Evolutionary conservation across 345 rosid genomes (phyloP), one percentile per base, ranked within the genome.

Genomic region (Euphorbia peplus): DNA sequence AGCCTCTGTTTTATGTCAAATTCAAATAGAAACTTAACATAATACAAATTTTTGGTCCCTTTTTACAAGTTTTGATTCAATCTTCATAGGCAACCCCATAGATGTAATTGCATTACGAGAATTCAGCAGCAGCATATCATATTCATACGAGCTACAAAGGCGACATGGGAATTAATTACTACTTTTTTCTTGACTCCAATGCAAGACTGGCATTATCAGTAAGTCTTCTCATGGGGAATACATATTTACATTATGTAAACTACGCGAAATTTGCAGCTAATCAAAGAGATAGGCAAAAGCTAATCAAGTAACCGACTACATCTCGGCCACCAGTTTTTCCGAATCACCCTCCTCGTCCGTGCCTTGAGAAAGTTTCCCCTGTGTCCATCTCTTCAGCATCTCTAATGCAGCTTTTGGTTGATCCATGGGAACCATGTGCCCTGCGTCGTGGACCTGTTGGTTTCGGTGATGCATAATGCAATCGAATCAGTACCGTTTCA

Each of bases 351-450:
- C 37, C 37, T 68, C 77, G 3, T 62, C 63, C 13, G 65, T 14
- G 44, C 26, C 55, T 66, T 65, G 76, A 3, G 69, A 60, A 21
- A 91, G 77, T 50, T 85, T 62, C 61, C 88, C 89, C 56, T 78
- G 68, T 70, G 82, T 91, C 99, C 97, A 95, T 68, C 89, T 80
- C 82, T 62, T 88, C 77, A 95, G 81, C 99, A 95, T 95, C 84
- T 82, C 86, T 51, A 95, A 68, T 24, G 99, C 71, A 73, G 87
- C 97, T 84, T 87, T 84, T 0, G 98, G 98, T 75, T 95, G 96
- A 78, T 95, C 98, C 99, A 91, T 95, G 0, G 99, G 99, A 73
- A 91, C 96, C 99, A 95, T 91, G 80, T 95, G 99, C 76, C 99
- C 96, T 1, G 99, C 96, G 70, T 95, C 85, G 2, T 78, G 91